Base-by-base conservation (phyloP, 768 basidiomycete species). In the Pulveroboletus sp. region DNA sequence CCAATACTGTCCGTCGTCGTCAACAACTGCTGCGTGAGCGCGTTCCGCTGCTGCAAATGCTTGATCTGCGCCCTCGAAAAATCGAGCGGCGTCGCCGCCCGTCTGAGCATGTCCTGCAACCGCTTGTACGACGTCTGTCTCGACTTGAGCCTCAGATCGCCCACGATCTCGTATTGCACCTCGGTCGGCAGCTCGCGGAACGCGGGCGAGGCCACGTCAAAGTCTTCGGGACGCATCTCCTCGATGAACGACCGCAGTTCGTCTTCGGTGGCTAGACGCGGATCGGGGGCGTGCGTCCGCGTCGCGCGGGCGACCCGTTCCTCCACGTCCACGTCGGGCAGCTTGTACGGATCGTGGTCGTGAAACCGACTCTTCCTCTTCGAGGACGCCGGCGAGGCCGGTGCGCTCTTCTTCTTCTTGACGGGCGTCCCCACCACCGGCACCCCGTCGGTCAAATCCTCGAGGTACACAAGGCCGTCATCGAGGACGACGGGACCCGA, bases 101-200 rank as follows among this genome's bases (percentile, higher is more conserved):
- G 79, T 46, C 74, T 76, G 17, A 95, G 73, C 96, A 99, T 99
- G 48, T 85, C 85, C 61, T 96, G 88, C 38, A 98, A 71, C 4
- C 96, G 88, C 27, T 82, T 83, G 71, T 94, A 87, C 9, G 92
- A 95, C 12, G 91, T 94, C 69, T 97, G 94, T 4, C 96, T 80
- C 1, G 94, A 97, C 68, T 93, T 93, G 49, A 96, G 75, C 4
- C 96, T 83, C 41, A 98, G 74, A 71, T 99, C 96, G 45, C 95
- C 94, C 29, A 98, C 85, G 56, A 99, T 95, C 71, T 99, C 96
- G 69, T 98, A 99, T 60, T 99, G 93, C 19, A 96, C 83, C 66
- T 98, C 94, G 0, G 92, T 95, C 3, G 96, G 94, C 3, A 98
- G 80, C 54, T 91, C 89, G 20, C 85, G 81, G 65, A 99, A 99